Evolutionary conservation across 306 rosid genomes (phyloP), one percentile per base, ranked within the genome.

Genomic region (Vigna reflexopilosa): DNA sequence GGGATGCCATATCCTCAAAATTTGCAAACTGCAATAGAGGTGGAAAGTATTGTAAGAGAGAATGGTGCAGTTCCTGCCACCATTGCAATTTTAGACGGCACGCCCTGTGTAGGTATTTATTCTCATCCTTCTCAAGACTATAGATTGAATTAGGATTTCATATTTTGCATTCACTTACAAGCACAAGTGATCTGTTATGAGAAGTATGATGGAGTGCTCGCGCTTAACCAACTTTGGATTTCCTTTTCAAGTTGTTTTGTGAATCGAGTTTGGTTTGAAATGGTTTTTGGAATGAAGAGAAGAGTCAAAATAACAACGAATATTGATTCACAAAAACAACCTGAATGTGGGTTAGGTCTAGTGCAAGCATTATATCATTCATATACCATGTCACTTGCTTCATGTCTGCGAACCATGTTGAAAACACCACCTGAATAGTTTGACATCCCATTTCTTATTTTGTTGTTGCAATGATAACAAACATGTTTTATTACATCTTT

Each of bases 1-100:
- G 98, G 98, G 77, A 94, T 94, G 97, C 98, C 98, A 14, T 92
- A 90, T 89, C 97, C 98, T 22, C 88, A 88, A 75, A 94, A 92
- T 87, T 81, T 92, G 81, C 88, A 89, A 82, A 94, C 97, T 20
- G 98, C 97, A 2, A 89, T 75, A 85, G 91, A 90, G 82, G 95
- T 94, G 30, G 98, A 94, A 78, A 81, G 86, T 15, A 80, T 89
- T 32, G 92, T 94, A 65, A 89, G 93, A 78, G 80, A 81, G 67
- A 90, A 90, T 2, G 97, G 97, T 54, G 97, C 98, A 17, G 92
- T 92, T 90, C 97, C 98, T 51, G 98, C 98, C 34, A 94, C 98
- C 79, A 70, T 92, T 78, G 98, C 98, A 42, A 92, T 94, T 85
- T 83, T 94, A 82, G 93, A 90, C 81, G 98, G 98, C 83, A 81